Evolutionary conservation across 192 early-diverging fungal genomes (phyloP).

Genomic region (Glomus cerebriforme): DNA sequence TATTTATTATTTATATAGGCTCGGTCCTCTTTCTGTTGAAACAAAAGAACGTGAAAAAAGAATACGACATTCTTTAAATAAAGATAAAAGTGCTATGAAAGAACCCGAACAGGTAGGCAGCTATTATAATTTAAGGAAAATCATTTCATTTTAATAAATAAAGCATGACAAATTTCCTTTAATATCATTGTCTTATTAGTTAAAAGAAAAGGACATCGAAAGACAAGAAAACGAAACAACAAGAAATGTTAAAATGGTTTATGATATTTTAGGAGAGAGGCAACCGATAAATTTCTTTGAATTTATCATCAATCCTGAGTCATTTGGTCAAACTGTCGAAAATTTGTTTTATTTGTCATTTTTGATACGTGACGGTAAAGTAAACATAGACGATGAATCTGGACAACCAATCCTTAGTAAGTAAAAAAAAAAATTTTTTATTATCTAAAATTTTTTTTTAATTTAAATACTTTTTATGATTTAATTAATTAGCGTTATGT

Average conservation of each 20-base stretch:
- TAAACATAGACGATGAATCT: slow-evolving; percentile 68
- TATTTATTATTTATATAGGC: slow-evolving; percentile 39
- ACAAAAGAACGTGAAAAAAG: slow-evolving; percentile 47
- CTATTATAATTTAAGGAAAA: background rate
- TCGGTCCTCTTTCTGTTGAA: slow-evolving; percentile 71
- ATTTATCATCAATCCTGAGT: slow-evolving; percentile 87
- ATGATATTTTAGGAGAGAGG: slow-evolving; percentile 54
- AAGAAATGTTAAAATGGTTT: slow-evolving; percentile 71
- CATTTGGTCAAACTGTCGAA: slow-evolving; percentile 92
- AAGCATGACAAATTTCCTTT: slow-evolving; percentile 10
- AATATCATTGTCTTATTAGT: slow-evolving; percentile 30
- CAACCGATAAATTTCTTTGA: slow-evolving; percentile 76
- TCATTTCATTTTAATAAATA: background rate
- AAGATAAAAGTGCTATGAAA: slow-evolving; percentile 51
- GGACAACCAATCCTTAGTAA: slow-evolving; percentile 63
- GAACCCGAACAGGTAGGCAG: slow-evolving; percentile 32
- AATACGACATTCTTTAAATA: slow-evolving; percentile 40
- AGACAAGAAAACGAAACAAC: slow-evolving; percentile 88
- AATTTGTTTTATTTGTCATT: slow-evolving; percentile 99
- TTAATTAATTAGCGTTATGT: slow-evolving; percentile 43
- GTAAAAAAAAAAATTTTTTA: slow-evolving; percentile 35
- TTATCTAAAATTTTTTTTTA: slow-evolving; percentile 1
- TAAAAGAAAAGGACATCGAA: slow-evolving; percentile 72
- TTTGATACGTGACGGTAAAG: slow-evolving; percentile 84
- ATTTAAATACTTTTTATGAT: background rate